Conservation (phyloP, 495 filamentous ascomycete species). For the Bathelium albidoporum region DNA sequence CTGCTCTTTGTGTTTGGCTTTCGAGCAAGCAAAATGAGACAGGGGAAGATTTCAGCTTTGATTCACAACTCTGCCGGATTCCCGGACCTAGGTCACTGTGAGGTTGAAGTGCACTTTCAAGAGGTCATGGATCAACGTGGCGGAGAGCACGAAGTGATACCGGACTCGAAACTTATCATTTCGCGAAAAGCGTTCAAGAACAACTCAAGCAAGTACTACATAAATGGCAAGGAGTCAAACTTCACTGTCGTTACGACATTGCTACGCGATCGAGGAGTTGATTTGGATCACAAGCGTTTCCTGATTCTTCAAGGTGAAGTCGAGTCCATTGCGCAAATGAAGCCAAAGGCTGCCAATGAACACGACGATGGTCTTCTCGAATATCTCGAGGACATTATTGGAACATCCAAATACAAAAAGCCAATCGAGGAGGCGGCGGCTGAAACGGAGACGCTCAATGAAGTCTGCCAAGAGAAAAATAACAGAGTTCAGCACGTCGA, state of each 20-base stretch:
- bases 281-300: constrained; percentile 97
- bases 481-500: constrained; percentile 93
- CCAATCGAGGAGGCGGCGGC: constrained; percentile 88
- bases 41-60: constrained; percentile 94
- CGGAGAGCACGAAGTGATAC: constrained; percentile 62
- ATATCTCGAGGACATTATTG: constrained; percentile 97
- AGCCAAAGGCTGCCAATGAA: constrained; percentile 85
- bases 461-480: constrained; percentile 89
- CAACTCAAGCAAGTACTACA: constrained; percentile 95
- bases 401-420: constrained; percentile 93
- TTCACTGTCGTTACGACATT: constrained; percentile 84
- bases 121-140: constrained; percentile 81
- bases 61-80: constrained; percentile 90
- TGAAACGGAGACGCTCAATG: constrained; percentile 84
- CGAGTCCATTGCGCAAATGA: constrained; percentile 98
- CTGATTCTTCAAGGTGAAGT: constrained; percentile 96
- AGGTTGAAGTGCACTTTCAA: constrained; percentile 91
- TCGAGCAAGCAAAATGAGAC: constrained; percentile 96
- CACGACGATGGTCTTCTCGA: constrained; percentile 94
- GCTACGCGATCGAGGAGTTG: constrained; percentile 80
- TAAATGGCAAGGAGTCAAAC: constrained; percentile 76
- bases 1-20: constrained; percentile 97
- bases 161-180: constrained; percentile 73
- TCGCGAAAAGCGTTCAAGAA: constrained; percentile 95
- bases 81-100: constrained; percentile 78